A percentile compares a stretch with the other conserved stretches of the same genome.
Evolutionary conservation across 805 yeast genomes (phyloP).

Genomic region (Ogataea pini): DNA sequence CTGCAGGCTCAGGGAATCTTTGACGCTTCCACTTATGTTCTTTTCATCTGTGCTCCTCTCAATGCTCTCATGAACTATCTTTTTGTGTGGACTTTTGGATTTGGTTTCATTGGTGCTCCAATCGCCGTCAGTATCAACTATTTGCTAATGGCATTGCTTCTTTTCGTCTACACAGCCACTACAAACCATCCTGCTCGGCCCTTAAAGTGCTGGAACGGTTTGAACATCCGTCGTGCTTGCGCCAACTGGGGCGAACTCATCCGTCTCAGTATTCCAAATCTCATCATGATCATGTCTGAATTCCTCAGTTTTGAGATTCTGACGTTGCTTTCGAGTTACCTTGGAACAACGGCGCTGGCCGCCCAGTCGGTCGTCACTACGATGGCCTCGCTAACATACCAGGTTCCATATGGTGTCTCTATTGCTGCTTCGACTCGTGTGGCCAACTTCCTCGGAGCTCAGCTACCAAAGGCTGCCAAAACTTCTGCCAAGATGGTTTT

Average conservation of each 20-base stretch:
- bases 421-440: slow-evolving; percentile 76
- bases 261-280: slow-evolving; percentile 67
- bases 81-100: slow-evolving; percentile 67
- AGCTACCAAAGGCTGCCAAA: slow-evolving; percentile 33
- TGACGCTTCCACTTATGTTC: slow-evolving; percentile 75
- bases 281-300: slow-evolving; percentile 75
- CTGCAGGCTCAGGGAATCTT: slow-evolving; percentile 78
- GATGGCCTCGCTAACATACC: slow-evolving; percentile 66
- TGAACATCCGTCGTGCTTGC: slow-evolving; percentile 38
- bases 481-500: slow-evolving; percentile 32
- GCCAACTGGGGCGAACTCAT: slow-evolving; percentile 66
- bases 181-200: slow-evolving; percentile 43
- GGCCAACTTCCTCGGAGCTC: slow-evolving; percentile 74
- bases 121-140: slow-evolving; percentile 70
- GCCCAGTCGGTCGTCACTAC: slow-evolving; percentile 75
- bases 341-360: slow-evolving; percentile 63
- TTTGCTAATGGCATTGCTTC: slow-evolving; percentile 65
- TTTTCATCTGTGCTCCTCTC: slow-evolving; percentile 71
- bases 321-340: slow-evolving; percentile 65
- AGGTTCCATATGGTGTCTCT: slow-evolving; percentile 73
- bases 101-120: slow-evolving; percentile 79
- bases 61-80: slow-evolving; percentile 67
- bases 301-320: slow-evolving; percentile 77
- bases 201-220: slow-evolving; percentile 39
- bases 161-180: slow-evolving; percentile 48